Evolutionary conservation across 2,329 filamentous ascomycete species (phyloP), one percentile per base, ranked within the genome.

Genomic region (Fusarium bactridioides): DNA sequence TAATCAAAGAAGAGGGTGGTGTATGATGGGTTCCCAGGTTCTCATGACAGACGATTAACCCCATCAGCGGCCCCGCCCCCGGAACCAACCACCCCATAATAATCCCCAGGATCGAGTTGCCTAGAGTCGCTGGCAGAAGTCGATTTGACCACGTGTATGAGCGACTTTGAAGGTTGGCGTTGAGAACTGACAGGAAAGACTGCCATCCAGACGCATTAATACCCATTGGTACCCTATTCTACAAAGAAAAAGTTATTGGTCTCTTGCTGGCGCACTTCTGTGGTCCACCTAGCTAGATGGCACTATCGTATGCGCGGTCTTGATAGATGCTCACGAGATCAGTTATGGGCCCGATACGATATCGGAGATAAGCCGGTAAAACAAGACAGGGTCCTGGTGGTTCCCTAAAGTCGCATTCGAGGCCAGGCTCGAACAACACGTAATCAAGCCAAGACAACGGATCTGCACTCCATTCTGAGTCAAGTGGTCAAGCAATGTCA

Each of bases 1-100:
- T 65, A 35, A 58, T 60, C 68, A 80, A 77, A 72, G 78, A 79
- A 60, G 80, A 82, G 63, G 74, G 76, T 23, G 75, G 76, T 11
- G 54, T 40, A 43, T 65, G 68, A 77, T 67, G 47, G 55, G 53
- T 40, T 43, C 33, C 45, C 47, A 54, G 45, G 45, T 29, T 40
- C 27, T 57, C 29, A 64, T 65, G 71, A 65, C 59, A 64, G 44
- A 45, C n/a, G 56, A 58, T 48, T 67, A 56, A 64, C 41, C 61
- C 62, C 65, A 62, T 68, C 57, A 31, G 45, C 63, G 61, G 73
- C 72, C 73, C 73, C 72, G 63, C 72, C 72, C 71, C 69, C 73
- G 57, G 72, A 61, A 59, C 72, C 61, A 73, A 37, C 65, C 65
- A 70, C 72, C 65, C 72, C 72, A 74, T 74, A 74, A 69, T 58